A percentile compares a stretch with the other conserved stretches of the same genome.
Conservation (phyloP, 176 grass and related monocot genomes). For the Cenchrus americanus region DNA sequence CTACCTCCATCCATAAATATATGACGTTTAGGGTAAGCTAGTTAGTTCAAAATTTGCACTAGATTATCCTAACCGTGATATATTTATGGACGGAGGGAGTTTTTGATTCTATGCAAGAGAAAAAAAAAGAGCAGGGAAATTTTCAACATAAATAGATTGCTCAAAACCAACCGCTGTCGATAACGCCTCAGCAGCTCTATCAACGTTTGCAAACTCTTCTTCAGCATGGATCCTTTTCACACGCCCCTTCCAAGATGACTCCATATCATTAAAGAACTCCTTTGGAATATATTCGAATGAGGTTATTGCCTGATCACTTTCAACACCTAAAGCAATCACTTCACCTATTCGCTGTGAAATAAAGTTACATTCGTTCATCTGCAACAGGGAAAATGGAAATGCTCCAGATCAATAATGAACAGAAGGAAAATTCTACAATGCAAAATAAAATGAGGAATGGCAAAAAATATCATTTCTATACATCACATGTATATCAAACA, state of each 20-base stretch:
- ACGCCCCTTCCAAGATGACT: conserved; percentile 90
- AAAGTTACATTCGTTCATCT: conserved; percentile 79
- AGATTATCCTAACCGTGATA: too few species aligned
- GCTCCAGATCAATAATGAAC: conserved; percentile 7
- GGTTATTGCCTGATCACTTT: conserved; percentile 81
- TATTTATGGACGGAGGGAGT: too few species aligned
- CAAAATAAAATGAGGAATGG: not conserved
- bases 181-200: conserved; percentile 72
- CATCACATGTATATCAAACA: not conserved
- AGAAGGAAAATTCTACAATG: not conserved
- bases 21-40: too few species aligned
- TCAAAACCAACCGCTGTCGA: conserved; percentile 57
- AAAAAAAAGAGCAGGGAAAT: not conserved
- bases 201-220: conserved; percentile 78
- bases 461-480: not conserved
- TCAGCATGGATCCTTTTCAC: conserved; percentile 93
- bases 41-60: too few species aligned
- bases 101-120: not conserved
- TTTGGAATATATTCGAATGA: conserved; percentile 74
- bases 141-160: conserved; percentile 32
- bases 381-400: conserved; percentile 35
- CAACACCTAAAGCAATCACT: conserved; percentile 68
- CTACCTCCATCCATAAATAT: too few species aligned
- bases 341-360: conserved; percentile 87
- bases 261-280: conserved; percentile 95